Evolutionary conservation across 1,284 basidiomycete genomes (phyloP).

Genomic region (Amylostereum areolatum): DNA sequence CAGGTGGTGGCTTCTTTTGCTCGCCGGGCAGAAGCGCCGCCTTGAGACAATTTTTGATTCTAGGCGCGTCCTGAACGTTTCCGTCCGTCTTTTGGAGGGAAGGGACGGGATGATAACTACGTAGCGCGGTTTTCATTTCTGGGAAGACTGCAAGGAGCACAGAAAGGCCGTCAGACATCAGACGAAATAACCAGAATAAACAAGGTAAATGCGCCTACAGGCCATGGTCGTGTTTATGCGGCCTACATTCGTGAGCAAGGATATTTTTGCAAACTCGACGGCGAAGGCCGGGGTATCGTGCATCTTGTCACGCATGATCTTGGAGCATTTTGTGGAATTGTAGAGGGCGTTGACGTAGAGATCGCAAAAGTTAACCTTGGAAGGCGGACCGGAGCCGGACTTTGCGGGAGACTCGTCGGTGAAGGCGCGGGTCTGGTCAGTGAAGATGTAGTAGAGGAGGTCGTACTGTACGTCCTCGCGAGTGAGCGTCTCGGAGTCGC

Average conservation of each 20-base stretch:
- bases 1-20: conserved; percentile 56
- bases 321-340: conserved; percentile 79
- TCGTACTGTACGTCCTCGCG: conserved; percentile 84
- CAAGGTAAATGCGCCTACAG: conserved; percentile 45
- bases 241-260: conserved; percentile 86
- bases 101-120: conserved; percentile 69
- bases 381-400: conserved; percentile 21
- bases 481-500: conserved; percentile 72
- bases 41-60: conserved; percentile 71
- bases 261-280: conserved; percentile 79
- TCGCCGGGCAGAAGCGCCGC: conserved; percentile 74
- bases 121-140: conserved; percentile 65
- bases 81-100: conserved; percentile 59
- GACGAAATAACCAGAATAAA: conserved; percentile 9
- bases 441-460: conserved; percentile 75
- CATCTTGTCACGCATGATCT: conserved; percentile 84
- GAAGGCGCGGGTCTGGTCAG: conserved; percentile 64
- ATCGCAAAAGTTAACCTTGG: conserved; percentile 72
- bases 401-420: conserved; percentile 50
- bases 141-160: conserved; percentile 37
- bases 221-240: conserved; percentile 93
- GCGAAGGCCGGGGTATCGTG: conserved; percentile 74
- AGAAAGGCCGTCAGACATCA: conserved; percentile 6
- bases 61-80: conserved; percentile 66
- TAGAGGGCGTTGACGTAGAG: conserved; percentile 79